A percentile compares a stretch with the other conserved stretches of the same genome.
Evolutionary conservation across 2,329 filamentous ascomycete species (phyloP).

Genomic region (Paecilomyces fulvus): DNA sequence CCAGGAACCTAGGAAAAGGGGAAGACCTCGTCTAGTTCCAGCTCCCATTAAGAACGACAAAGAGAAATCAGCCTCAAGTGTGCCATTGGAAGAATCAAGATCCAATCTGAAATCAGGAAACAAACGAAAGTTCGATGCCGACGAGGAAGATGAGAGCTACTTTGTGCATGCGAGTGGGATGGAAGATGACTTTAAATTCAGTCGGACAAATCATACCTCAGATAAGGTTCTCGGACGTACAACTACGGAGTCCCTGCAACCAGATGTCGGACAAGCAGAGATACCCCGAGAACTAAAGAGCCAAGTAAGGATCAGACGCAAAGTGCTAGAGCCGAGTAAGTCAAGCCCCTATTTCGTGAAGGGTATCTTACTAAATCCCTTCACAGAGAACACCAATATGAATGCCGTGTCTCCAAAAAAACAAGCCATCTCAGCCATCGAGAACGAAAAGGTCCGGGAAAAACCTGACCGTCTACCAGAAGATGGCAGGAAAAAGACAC

Average conservation of each 20-base stretch:
- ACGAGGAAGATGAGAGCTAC: slow-evolving; percentile 36
- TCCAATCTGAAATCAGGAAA: slow-evolving; percentile 38
- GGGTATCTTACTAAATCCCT: slow-evolving; percentile 7
- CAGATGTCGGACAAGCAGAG: slow-evolving; percentile 10
- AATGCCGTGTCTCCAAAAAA: slow-evolving; percentile 29
- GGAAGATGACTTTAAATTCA: slow-evolving; percentile 29
- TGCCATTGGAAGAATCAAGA: neutral
- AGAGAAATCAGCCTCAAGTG: neutral
- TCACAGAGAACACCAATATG: slow-evolving; percentile 43
- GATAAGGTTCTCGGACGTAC: slow-evolving; percentile 6
- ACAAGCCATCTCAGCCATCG: slow-evolving; percentile 8
- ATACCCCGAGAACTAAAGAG: slow-evolving; percentile 9
- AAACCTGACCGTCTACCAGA: neutral
- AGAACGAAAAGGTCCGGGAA: slow-evolving; percentile 8
- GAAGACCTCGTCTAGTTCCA: slow-evolving; percentile 3
- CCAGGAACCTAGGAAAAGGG: slow-evolving; percentile 16
- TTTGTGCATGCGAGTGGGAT: slow-evolving; percentile 5
- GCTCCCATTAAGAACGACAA: neutral
- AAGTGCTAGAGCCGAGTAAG: slow-evolving; percentile 38
- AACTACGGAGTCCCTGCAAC: slow-evolving; percentile 7
- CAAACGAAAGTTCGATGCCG: slow-evolving; percentile 51
- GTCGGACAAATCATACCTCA: slow-evolving; percentile 15
- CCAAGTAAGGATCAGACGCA: slow-evolving; percentile 16
- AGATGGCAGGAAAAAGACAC: neutral
- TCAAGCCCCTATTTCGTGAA: slow-evolving; percentile 2